Evolutionary conservation across 441 rosid species (phyloP).

Genomic region (Flueggea neowawraea): DNA sequence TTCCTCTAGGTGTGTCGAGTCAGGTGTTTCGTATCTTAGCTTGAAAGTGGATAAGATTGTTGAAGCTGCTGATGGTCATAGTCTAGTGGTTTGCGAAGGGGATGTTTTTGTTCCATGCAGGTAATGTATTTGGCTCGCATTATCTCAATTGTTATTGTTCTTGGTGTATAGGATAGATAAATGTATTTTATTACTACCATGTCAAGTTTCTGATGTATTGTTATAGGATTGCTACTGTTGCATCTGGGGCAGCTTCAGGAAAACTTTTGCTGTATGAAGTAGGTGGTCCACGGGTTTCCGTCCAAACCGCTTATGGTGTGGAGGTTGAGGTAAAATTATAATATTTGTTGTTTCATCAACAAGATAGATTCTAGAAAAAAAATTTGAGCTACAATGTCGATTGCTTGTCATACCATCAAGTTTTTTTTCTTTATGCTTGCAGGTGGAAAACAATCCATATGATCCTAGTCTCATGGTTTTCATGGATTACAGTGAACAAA

Average conservation of each 20-base stretch:
- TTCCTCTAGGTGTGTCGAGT: slow-evolving; percentile 91
- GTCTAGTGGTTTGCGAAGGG: slow-evolving; percentile 72
- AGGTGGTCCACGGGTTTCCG: slow-evolving; percentile 92
- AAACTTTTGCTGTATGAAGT: slow-evolving; percentile 91
- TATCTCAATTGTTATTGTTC: slow-evolving; percentile 1
- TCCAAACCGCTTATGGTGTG: slow-evolving; percentile 94
- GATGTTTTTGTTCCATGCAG: slow-evolving; percentile 67
- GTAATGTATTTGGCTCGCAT: slow-evolving; percentile 25
- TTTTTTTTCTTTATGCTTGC: slow-evolving; percentile 28
- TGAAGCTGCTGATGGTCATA: slow-evolving; percentile 67
- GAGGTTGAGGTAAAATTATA: slow-evolving; percentile 84
- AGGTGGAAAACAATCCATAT: slow-evolving; percentile 95
- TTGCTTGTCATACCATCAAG: slow-evolving; percentile 1
- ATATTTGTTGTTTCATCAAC: not conserved
- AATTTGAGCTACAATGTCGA: not conserved
- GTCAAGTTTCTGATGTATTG: slow-evolving; percentile 33
- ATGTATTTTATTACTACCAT: not conserved
- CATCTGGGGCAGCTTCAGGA: slow-evolving; percentile 99
- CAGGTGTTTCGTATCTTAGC: slow-evolving; percentile 94
- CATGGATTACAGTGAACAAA: slow-evolving; percentile 74
- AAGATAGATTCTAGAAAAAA: slow-evolving; percentile 2
- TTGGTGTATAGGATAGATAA: not conserved
- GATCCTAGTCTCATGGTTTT: slow-evolving; percentile 96
- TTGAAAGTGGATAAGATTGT: slow-evolving; percentile 86
- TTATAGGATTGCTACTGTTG: slow-evolving; percentile 94